Conservation (phyloP, 106 monocot genomes). For the Dendrobium chrysotoxum region DNA sequence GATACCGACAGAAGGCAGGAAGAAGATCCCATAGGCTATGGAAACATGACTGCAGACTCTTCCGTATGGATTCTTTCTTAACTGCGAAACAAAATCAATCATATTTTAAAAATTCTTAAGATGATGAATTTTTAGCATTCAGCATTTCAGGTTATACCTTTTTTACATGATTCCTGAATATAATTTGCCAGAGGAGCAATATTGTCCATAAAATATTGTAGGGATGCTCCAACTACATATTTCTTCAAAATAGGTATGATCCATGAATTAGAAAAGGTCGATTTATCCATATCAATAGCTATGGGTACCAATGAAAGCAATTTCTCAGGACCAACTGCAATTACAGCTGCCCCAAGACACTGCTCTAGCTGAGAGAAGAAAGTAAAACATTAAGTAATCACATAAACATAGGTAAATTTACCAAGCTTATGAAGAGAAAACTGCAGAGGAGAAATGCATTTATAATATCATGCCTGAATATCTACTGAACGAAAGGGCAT, state of each 20-base stretch:
- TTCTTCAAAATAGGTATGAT: slow-evolving; percentile 78
- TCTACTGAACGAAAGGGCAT: not conserved
- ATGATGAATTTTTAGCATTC: not conserved
- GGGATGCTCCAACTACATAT: slow-evolving; percentile 55
- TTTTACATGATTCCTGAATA: slow-evolving; percentile 29
- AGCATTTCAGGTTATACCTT: slow-evolving; percentile 27
- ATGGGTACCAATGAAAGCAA: slow-evolving; percentile 60
- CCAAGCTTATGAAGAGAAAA: not conserved
- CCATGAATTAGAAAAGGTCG: slow-evolving; percentile 73
- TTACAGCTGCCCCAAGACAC: slow-evolving; percentile 70
- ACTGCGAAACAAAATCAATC: slow-evolving; percentile 30
- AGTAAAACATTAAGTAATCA: slow-evolving; percentile 6
- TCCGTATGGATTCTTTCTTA: slow-evolving; percentile 20
- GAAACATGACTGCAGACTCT: slow-evolving; percentile 26
- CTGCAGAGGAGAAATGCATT: not conserved
- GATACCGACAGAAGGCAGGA: slow-evolving; percentile 76
- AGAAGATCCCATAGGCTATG: slow-evolving; percentile 71
- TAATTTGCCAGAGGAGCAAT: slow-evolving; percentile 50
- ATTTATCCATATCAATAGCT: slow-evolving; percentile 28
- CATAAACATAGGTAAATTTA: not conserved
- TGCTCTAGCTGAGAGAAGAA: slow-evolving; percentile 50
- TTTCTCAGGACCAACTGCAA: slow-evolving; percentile 76
- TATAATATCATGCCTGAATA: not conserved
- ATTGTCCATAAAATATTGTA: slow-evolving; percentile 63
- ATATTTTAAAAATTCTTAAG: not conserved